Evolutionary conservation across 1,284 basidiomycete genomes (phyloP).

Genomic region (Tilletia walkeri): DNA sequence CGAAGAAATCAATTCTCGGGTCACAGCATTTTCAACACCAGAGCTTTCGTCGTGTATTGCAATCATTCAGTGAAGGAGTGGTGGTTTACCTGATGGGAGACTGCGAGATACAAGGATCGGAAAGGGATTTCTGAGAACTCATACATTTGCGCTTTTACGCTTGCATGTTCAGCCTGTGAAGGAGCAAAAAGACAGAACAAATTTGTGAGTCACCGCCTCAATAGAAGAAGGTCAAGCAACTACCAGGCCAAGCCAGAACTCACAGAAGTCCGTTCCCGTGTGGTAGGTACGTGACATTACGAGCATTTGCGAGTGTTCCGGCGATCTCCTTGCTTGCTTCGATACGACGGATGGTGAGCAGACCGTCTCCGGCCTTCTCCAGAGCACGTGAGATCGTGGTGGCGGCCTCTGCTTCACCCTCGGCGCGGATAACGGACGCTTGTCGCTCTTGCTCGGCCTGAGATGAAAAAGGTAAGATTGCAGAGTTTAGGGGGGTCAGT

Average conservation of each 20-base stretch:
- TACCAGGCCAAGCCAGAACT: conserved; percentile 16
- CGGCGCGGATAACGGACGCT: conserved; percentile 93
- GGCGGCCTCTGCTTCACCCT: conserved; percentile 92
- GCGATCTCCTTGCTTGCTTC: conserved; percentile 96
- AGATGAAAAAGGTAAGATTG: too few relatives aligned
- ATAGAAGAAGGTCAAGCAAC: too few relatives aligned
- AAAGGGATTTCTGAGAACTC: too few relatives aligned
- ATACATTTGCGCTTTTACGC: not conserved
- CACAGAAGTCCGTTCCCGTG: conserved; percentile 56
- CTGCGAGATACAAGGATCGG: too few relatives aligned
- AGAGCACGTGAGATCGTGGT: conserved; percentile 84
- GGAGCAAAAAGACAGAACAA: not conserved
- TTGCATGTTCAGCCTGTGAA: conserved; percentile 14
- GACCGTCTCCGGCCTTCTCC: conserved; percentile 90
- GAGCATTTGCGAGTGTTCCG: conserved; percentile 55
- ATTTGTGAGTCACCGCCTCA: not conserved
- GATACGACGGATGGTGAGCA: conserved; percentile 92
- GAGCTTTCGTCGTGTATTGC: too few relatives aligned
- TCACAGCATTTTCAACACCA: too few relatives aligned
- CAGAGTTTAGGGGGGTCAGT: not conserved
- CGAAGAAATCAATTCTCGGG: too few relatives aligned
- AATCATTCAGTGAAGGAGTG: too few relatives aligned
- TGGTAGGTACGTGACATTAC: conserved; percentile 59
- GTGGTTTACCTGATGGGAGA: too few relatives aligned
- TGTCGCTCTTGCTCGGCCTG: conserved; percentile 92